A percentile compares a stretch with the other conserved stretches of the same genome.
phyloP scores from a whole-genome alignment of 257 asterid species.

The Salvia miltiorrhiza region DNA sequence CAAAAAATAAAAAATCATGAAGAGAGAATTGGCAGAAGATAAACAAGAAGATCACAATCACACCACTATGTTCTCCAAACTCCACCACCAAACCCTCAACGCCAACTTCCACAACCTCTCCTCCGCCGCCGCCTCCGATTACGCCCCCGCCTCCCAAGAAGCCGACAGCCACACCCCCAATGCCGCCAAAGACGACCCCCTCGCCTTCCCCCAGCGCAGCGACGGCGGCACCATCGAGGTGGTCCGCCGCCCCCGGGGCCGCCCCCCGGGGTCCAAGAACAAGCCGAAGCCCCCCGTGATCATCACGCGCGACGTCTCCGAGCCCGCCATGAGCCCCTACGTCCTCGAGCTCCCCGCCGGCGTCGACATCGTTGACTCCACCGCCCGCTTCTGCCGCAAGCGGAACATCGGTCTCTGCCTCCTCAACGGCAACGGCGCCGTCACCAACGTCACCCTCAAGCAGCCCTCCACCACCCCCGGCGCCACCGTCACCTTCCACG shows the following conservation, averaged over 20 bases:
- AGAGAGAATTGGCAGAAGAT: constrained; percentile 41
- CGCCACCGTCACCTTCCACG: constrained; percentile 68
- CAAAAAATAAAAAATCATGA: constrained; percentile 26
- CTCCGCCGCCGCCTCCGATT: constrained; percentile 24
- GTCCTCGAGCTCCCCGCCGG: constrained; percentile 62
- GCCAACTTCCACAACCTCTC: constrained; percentile 30
- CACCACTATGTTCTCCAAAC: constrained; percentile 46
- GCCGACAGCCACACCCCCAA: constrained; percentile 20
- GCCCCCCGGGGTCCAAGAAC: constrained; percentile 76
- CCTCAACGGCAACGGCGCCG: constrained; percentile 58
- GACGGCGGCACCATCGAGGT: constrained; percentile 76
- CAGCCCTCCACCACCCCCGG: constrained; percentile 70
- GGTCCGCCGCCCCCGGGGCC: constrained; percentile 78
- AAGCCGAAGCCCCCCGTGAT: constrained; percentile 63
- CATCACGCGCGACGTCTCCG: constrained; percentile 40
- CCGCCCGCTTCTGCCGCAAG: constrained; percentile 42
- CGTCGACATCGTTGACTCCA: constrained; percentile 45
- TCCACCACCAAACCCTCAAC: constrained; percentile 38
- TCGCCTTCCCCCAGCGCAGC: constrained; percentile 22
- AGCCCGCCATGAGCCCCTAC: constrained; percentile 66
- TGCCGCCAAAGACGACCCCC: constrained; percentile 6
- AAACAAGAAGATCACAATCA: constrained; percentile 25
- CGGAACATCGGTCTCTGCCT: constrained; percentile 51
- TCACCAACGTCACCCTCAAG: constrained; percentile 49
- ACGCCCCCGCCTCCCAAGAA: constrained; percentile 17